Evolutionary conservation across 768 basidiomycete genomes (phyloP).

Genomic region (Amylocystis lapponica): DNA sequence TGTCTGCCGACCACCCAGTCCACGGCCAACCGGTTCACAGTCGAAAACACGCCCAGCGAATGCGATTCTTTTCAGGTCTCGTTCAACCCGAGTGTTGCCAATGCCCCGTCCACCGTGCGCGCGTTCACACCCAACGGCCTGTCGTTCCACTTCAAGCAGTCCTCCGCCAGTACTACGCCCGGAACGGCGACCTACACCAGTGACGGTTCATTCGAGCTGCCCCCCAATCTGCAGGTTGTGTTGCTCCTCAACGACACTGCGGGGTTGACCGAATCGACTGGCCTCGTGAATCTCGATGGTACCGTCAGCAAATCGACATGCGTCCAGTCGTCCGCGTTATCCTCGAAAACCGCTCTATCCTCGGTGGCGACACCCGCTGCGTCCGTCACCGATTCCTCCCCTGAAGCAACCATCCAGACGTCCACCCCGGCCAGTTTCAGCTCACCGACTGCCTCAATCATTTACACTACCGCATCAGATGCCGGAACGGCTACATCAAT

Average conservation of each 20-base stretch:
- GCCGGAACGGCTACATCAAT: too few relatives aligned
- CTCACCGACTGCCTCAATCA: too few relatives aligned
- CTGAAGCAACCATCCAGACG: too few relatives aligned
- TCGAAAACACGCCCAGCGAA: constrained; percentile 36
- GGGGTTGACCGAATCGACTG: constrained; percentile 35
- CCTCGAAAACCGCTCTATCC: too few relatives aligned
- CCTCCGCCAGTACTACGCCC: constrained; percentile 16
- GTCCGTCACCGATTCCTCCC: too few relatives aligned
- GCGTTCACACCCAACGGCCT: constrained; percentile 25
- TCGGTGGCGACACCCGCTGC: too few relatives aligned
- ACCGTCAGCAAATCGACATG: constrained; percentile 22
- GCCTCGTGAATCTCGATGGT: constrained; percentile 36
- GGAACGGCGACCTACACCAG: constrained; percentile 41
- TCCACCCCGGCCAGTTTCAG: too few relatives aligned
- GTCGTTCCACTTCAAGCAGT: constrained; percentile 20
- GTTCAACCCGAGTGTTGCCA: constrained; percentile 32
- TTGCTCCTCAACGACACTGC: constrained; percentile 40
- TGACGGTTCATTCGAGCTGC: constrained; percentile 30
- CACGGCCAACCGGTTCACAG: constrained; percentile 24
- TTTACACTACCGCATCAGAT: too few relatives aligned
- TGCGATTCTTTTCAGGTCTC: constrained; percentile 43
- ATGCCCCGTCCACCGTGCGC: constrained; percentile 34
- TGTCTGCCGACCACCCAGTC: constrained; percentile 29
- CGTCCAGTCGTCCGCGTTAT: constrained; percentile 14
- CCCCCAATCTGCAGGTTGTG: constrained; percentile 35